Base-by-base conservation (phyloP, 306 rosid genomes). In the Sophora flavescens region DNA sequence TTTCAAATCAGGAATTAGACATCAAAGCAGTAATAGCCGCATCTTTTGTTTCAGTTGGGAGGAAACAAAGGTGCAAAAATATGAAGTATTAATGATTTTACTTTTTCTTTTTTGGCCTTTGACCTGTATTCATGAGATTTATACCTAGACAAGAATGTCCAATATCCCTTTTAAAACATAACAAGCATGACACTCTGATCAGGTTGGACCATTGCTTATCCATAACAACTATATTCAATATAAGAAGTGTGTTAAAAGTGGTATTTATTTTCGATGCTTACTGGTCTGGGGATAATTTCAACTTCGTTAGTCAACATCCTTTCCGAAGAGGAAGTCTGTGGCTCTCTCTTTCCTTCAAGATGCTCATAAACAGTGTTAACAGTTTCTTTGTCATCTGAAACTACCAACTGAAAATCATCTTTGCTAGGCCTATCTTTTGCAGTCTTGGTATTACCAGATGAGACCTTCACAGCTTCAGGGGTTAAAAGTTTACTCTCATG, bases 231-330 rank as follows among this genome's bases (percentile, higher is more conserved):
- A 63, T 7, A 58, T 17, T 35, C 54, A 15, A 47, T 3, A 58
- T 6, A 6, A 65, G 26, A 10, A 17, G 75, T 74, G 32, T 30
- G 26, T 42, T 3, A 39, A 10, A 65, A 48, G 14, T 11, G 3
- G n/a, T 14, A 81, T 39, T 22, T 52, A 67, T n/a, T 58, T 36
- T 12, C 39, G 6, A 63, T 61, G 76, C 91, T 83, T 85, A 90
- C 87, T 6, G 70, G 42, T 85, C 71, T 65, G 59, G 82, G 8
- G 30, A 52, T 65, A 59, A 32, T 53, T 74, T 53, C 76, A 59
- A 52, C 78, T 76, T 85, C 86, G 32, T 72, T 36, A 60, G 84
- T 78, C 76, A 61, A 17, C 42, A 36, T 64, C 47, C 60, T 71
- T 18, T 75, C 81, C 10, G 38, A 50, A 22, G 78, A 80, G 54